A percentile compares a stretch with the other conserved stretches of the same genome.
Conservation (phyloP, 1,139 yeast genomes). For the Zygosaccharomyces sapae region DNA sequence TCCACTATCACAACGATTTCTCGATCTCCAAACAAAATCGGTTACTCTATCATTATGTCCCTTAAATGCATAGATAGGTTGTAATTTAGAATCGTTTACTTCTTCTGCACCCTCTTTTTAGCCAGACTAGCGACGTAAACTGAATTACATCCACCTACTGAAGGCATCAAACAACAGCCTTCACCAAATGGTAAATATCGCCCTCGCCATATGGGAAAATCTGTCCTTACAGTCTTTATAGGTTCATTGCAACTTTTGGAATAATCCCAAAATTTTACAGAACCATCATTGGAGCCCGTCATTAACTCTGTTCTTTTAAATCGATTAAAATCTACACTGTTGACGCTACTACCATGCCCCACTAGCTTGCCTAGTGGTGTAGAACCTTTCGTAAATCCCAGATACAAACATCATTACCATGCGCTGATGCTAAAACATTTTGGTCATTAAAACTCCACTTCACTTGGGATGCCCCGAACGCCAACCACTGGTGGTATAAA, state of each 20-base stretch:
- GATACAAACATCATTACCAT: slow-evolving; percentile 69
- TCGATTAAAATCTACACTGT: slow-evolving; percentile 79
- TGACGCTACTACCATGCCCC: slow-evolving; percentile 80
- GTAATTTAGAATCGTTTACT: slow-evolving; percentile 41
- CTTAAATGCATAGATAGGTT: slow-evolving; percentile 59
- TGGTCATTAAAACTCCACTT: slow-evolving; percentile 85
- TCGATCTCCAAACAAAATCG: slow-evolving; percentile 81
- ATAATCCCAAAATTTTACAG: slow-evolving; percentile 85
- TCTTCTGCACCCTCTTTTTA: slow-evolving; percentile 32
- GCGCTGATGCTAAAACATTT: slow-evolving; percentile 76
- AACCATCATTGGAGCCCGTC: slow-evolving; percentile 80
- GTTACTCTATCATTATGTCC: slow-evolving; percentile 84
- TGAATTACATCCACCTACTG: slow-evolving; percentile 78
- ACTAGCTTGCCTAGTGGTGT: slow-evolving; percentile 61
- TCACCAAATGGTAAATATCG: slow-evolving; percentile 84
- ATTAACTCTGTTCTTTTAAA: slow-evolving; percentile 56
- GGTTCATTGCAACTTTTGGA: slow-evolving; percentile 43
- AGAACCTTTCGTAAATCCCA: slow-evolving; percentile 91
- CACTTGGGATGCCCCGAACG: slow-evolving; percentile 92
- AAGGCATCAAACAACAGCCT: slow-evolving; percentile 90
- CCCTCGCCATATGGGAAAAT: slow-evolving; percentile 85
- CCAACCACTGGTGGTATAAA: slow-evolving; percentile 84
- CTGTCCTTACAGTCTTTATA: slow-evolving; percentile 58
- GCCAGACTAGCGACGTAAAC: slow-evolving; percentile 59
- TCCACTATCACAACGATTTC: slow-evolving; percentile 45